Conservation (phyloP, 2,329 filamentous ascomycete genomes). For the Fusarium liriodendri region DNA sequence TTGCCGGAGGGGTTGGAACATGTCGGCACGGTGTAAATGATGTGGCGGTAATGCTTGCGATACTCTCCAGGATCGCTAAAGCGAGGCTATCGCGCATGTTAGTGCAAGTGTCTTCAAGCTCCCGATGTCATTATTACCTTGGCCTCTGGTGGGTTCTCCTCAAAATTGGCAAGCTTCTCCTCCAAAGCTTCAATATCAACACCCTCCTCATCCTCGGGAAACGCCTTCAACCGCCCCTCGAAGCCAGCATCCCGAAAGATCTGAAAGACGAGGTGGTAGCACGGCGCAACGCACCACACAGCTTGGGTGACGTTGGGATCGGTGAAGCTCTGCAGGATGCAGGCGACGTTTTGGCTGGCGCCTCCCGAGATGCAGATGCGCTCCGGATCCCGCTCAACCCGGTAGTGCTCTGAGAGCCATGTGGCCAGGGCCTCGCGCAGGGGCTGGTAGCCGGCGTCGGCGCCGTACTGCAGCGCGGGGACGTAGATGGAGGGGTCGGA, state of each 20-base stretch:
- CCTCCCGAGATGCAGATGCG: conserved; percentile 87
- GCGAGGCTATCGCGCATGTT: conserved; percentile 46
- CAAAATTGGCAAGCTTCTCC: conserved; percentile 44
- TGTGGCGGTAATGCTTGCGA: conserved; percentile 84
- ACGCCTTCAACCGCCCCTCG: conserved; percentile 70
- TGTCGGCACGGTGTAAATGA: conserved; percentile 90
- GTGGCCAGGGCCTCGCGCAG: conserved; percentile 74
- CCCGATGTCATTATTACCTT: conserved; percentile 6
- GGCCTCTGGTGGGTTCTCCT: conserved; percentile 37
- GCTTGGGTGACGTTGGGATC: conserved; percentile 80
- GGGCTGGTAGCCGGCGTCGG: conserved; percentile 79
- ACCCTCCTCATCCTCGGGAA: conserved; percentile 83
- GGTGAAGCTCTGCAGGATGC: conserved; percentile 81
- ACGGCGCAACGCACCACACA: conserved; percentile 85
- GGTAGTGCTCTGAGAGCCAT: conserved; percentile 77
- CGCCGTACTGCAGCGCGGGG: conserved; percentile 81
- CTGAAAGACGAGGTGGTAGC: conserved; percentile 86
- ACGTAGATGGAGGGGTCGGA: conserved; percentile 67
- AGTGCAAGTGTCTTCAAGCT: not conserved
- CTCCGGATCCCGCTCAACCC: conserved; percentile 55
- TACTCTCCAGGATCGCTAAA: conserved; percentile 67
- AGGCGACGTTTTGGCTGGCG: conserved; percentile 84
- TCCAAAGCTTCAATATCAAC: conserved; percentile 71
- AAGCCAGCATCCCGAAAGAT: conserved; percentile 88
- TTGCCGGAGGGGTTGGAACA: conserved; percentile 90